Evolutionary conservation across 1,139 yeast species (phyloP), one percentile per base, ranked within the genome.

Genomic region (Suhomyces atakaporum): DNA sequence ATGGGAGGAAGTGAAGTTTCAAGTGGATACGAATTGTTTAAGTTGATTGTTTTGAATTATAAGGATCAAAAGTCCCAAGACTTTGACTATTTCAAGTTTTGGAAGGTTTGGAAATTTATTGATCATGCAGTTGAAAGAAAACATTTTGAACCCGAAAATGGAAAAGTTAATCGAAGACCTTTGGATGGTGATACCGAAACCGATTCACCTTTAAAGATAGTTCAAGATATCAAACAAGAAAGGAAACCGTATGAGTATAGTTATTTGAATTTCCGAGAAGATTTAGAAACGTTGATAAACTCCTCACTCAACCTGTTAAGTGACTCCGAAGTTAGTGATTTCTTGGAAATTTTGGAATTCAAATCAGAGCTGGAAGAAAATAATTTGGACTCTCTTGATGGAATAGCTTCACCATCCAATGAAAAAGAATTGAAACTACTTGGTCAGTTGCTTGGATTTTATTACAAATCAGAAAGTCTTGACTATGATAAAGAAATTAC

Each of bases 101-200:
- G 44, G 7, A 51, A 51, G 4, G 49, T 69, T 3, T 71, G 77
- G 77, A 48, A 44, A 7, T 69, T 69, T 35, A 63, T 70, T 11
- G 62, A 61, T 36, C 45, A 43, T n/a, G 59, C 57, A 0, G 52
- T 63, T 20, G 69, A 63, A 23, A 61, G 57, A 24, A 27, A 29
- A 6, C 27, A 32, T 2, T 23, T 29, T 23, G 32, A 27, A 21
- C 26, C 28, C 3, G 27, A 28, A 9, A 9, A 20, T 9, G 30
- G 22, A 4, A 33, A 14, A 13, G 11, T 9, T 6, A 22, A 11
- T 32, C 30, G 5, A 12, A 30, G 14, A 31, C 31, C 7, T 9
- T 16, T 20, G 19, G 27, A 25, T 13, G 6, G 19, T 9, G 31
- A 22, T n/a, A 25, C 14, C 14, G 39, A 33, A 9, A 31, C 34